phyloP scores from a whole-genome alignment of 1,284 basidiomycete species.

The Rhizoctonia solani region DNA sequence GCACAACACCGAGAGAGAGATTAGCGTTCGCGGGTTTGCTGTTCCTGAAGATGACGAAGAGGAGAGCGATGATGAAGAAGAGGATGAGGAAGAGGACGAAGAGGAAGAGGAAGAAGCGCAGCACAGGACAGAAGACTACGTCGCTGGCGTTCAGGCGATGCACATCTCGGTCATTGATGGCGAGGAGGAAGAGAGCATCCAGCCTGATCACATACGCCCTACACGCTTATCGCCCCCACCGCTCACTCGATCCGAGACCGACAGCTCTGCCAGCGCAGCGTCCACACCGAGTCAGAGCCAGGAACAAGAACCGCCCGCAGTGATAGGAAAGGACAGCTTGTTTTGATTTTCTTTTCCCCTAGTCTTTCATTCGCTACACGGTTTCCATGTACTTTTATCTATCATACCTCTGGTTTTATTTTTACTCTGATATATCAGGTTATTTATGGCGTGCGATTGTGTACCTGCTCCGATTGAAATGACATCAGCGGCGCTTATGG shows the following conservation, averaged over 20 bases:
- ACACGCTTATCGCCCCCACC: slow-evolving; percentile 20
- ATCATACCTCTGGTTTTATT: not conserved
- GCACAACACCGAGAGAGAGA: slow-evolving; percentile 33
- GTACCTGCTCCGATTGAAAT: no score
- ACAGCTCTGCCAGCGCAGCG: not conserved
- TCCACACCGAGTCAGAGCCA: not conserved
- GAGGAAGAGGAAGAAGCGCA: slow-evolving; percentile 13
- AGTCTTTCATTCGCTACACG: no score
- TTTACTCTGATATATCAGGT: not conserved
- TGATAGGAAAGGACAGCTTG: not conserved
- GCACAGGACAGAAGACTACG: slow-evolving; percentile 31
- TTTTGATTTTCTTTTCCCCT: no score
- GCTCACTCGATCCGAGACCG: slow-evolving; percentile 12
- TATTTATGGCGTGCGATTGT: no score
- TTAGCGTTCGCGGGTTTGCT: slow-evolving; percentile 30
- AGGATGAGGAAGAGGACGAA: slow-evolving; percentile 1
- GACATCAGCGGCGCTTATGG: not conserved
- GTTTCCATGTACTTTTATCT: not conserved
- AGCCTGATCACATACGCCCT: slow-evolving; percentile 8
- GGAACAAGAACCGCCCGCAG: not conserved
- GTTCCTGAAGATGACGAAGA: slow-evolving; percentile 19
- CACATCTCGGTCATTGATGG: not conserved
- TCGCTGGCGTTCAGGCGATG: slow-evolving; percentile 23
- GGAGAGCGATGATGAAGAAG: slow-evolving; percentile 3
- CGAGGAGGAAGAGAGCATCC: not conserved